Evolutionary conservation across 148 eudicot species (phyloP), one percentile per base, ranked within the genome.

Genomic region (Gaultheria prostrata): DNA sequence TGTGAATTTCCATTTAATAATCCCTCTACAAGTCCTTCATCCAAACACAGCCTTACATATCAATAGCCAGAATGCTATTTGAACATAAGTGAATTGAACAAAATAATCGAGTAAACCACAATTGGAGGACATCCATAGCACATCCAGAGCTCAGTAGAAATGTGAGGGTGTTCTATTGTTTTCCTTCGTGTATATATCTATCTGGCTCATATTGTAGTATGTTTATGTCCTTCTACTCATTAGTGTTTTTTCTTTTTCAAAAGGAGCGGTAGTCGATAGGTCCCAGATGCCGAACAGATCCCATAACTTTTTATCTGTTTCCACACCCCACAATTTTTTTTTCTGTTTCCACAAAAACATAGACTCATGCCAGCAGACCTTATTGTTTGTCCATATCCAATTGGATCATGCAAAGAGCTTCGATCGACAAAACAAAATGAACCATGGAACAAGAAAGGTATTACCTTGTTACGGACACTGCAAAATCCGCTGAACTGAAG

Each of bases 401-500:
- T 49, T 18, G 28, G 72, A 72, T 79, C 59, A 83, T 20, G 24
- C 48, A 33, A 15, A 72, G 43, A 28, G 20, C 30, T 26, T 50
- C 13, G 56, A 32, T 28, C 12, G 6, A 77, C 21, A 13, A 28
- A 82, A 21, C 8, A 59, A 59, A 82, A 73, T 53, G 2, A 32
- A 51, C 35, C 33, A 32, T 33, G 20, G 30, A n/a, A 53, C 21
- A 51, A 53, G 57, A 53, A 12, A 46, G 3, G 3, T 11, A 51
- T 8, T 84, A 94, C 99, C 97, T 94, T 96, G 20, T 93, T 93
- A 77, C 98, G 94, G 51, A 96, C 91, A 65, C 82, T 78, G 84
- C 99, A 96, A 83, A 86, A 91, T 74, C 99, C 99, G 67, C 93
- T 92, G 86, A 84, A 96, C 76, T 96, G 99, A 82, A 96, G 78